Evolutionary conservation across 305 asterid species (phyloP), one percentile per base, ranked within the genome.

Genomic region (Fraxinus sp.): DNA sequence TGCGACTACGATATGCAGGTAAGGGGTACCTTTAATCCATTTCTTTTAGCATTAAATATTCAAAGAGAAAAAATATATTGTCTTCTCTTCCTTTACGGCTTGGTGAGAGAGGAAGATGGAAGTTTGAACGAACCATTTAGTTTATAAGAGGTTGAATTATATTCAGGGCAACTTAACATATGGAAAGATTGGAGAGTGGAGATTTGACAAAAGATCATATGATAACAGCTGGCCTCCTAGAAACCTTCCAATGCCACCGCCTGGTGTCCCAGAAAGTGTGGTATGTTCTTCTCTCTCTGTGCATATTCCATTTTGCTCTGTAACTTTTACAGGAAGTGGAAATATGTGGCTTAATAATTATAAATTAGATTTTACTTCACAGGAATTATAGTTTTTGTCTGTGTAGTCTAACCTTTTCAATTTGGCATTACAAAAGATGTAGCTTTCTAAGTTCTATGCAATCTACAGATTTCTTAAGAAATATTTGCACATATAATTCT

Each of bases 191-290:
- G 98, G 98, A 80, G 97, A 94, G 83, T 95, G 98, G 98, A 94
- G 98, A 91, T 95, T 95, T 64, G 98, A 95, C 89, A 95, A 95
- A 86, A 92, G 98, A 86, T 91, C 98, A 66, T 94, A 89, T 36
- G 90, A 76, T 88, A 78, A 80, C 11, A 78, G 66, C 39, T 94
- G 94, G 95, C 97, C 94, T 57, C 97, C 98, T 44, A 90, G 84
- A 86, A 95, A 95, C 87, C 97, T 95, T 70, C 14, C 98, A 20
- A 57, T 95, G 89, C 98, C 98, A 36, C 98, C 98, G 70, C 90
- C 97, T 46, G 98, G 98, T 80, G 98, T 95, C 83, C 94, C 98
- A 0, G 97, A 91, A 83, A 95, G 97, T 52, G 98, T 95, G 98
- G 98, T 95, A 89, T 55, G 92, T 37, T 77, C 68, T 35, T 30